Percentiles rank a stretch among this genome's conserved stretches.
Evolutionary conservation across 805 yeast species (phyloP).

Genomic region (Hanseniaspora singularis): DNA sequence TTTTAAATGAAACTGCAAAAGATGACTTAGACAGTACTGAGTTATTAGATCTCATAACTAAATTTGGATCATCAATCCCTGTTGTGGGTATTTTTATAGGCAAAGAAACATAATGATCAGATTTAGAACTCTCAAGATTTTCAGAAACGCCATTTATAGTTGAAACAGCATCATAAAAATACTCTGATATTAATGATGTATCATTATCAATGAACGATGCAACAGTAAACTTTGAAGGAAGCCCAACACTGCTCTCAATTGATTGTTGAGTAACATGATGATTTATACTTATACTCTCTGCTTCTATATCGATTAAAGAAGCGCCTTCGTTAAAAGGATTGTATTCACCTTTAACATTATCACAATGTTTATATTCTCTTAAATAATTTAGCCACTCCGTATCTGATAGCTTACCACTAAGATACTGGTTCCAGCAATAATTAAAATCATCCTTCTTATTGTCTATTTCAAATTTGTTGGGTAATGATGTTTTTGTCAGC

Average conservation of each 20-base stretch:
- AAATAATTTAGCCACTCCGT: constrained; percentile 8
- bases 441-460: too few relatives aligned
- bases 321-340: background rate
- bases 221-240: constrained; percentile 1
- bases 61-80: background rate
- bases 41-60: background rate
- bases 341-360: background rate
- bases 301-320: background rate
- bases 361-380: background rate
- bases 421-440: constrained; percentile 8
- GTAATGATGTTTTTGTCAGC: background rate
- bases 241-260: too few relatives aligned
- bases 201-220: constrained; percentile 7
- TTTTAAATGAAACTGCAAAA: background rate
- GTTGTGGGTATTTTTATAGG: constrained; percentile 3
- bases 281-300: background rate
- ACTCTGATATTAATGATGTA: constrained; percentile 13
- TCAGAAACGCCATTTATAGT: background rate
- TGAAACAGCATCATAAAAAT: constrained; percentile 13
- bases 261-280: background rate
- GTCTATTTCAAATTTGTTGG: background rate
- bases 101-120: constrained; percentile 5
- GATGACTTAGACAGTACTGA: constrained; percentile 4
- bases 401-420: constrained; percentile 7
- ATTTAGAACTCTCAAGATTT: background rate